phyloP scores from a whole-genome alignment of 768 basidiomycete species.

The Kockovaella imperatae region DNA sequence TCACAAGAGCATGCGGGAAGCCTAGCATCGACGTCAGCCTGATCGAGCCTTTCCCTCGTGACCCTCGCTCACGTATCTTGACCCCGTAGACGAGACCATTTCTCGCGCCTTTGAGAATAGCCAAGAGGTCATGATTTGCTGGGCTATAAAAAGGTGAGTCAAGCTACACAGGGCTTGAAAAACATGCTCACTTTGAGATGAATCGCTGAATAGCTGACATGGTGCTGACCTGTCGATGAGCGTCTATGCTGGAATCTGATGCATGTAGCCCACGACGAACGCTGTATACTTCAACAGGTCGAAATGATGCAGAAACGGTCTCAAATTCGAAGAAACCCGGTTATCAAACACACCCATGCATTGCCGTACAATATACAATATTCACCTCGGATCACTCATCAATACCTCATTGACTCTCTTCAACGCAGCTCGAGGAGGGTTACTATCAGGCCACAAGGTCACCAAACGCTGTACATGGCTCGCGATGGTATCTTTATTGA shows the following conservation, averaged over 20 bases:
- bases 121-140: conserved; percentile 77
- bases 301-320: too few species aligned
- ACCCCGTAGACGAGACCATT: conserved; percentile 44
- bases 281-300: too few species aligned
- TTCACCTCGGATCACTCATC: conserved; percentile 49
- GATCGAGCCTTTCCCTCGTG: background rate
- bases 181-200: background rate
- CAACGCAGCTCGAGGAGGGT: conserved; percentile 74
- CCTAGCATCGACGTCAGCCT: conserved; percentile 39
- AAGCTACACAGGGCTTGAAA: background rate
- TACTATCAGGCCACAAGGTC: conserved; percentile 61
- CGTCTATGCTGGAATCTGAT: too few species aligned
- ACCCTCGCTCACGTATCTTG: conserved; percentile 42
- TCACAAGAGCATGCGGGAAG: conserved; percentile 92
- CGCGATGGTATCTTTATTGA: conserved; percentile 57
- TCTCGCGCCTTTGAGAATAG: conserved; percentile 80
- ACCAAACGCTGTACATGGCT: conserved; percentile 81
- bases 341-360: too few species aligned
- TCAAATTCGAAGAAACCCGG: too few species aligned
- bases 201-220: conserved; percentile 3
- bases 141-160: conserved; percentile 47
- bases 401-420: conserved; percentile 70
- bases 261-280: too few species aligned
- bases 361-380: too few species aligned
- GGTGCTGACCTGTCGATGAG: background rate